A percentile compares a stretch with the other conserved stretches of the same genome.
These are phyloP conservation scores for Nitzschia palea DNA, from an alignment of 108 stramenopile species.

Conservation along the genomic window DNA sequence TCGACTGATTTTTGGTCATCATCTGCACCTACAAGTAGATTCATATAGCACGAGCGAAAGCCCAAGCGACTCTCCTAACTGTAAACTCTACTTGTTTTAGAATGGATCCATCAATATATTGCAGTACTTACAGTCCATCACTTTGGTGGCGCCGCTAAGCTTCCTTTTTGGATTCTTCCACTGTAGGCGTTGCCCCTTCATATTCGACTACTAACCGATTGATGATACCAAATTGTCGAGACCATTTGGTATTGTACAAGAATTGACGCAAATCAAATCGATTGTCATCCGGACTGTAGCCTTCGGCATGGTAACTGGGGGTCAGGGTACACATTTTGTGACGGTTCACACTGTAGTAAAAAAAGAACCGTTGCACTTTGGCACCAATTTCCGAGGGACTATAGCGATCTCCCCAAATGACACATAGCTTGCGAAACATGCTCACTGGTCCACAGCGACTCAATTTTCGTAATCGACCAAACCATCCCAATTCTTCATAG, in stretches of 20 bases:
- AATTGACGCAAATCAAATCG: slow-evolving; percentile 97
- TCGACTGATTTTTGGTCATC: neutral
- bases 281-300: slow-evolving; percentile 98
- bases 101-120: no score
- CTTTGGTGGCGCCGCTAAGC: no score
- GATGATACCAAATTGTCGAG: slow-evolving; percentile 87
- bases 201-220: slow-evolving; percentile 39
- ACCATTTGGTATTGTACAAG: slow-evolving; percentile 91
- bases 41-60: neutral
- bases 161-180: neutral
- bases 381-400: slow-evolving; percentile 76
- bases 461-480: slow-evolving; percentile 93
- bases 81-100: no score
- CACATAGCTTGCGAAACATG: slow-evolving; percentile 89
- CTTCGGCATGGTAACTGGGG: slow-evolving; percentile 97
- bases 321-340: slow-evolving; percentile 99
- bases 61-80: no score
- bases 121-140: no score
- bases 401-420: slow-evolving; percentile 72
- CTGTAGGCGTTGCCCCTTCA: neutral
- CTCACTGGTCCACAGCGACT: slow-evolving; percentile 91
- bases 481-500: slow-evolving; percentile 93
- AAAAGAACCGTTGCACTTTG: slow-evolving; percentile 95
- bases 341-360: slow-evolving; percentile 93
- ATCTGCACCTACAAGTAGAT: neutral